phyloP scores from a whole-genome alignment of 2,329 filamentous ascomycete genomes.

The Penicillium aurantiogriseum region DNA sequence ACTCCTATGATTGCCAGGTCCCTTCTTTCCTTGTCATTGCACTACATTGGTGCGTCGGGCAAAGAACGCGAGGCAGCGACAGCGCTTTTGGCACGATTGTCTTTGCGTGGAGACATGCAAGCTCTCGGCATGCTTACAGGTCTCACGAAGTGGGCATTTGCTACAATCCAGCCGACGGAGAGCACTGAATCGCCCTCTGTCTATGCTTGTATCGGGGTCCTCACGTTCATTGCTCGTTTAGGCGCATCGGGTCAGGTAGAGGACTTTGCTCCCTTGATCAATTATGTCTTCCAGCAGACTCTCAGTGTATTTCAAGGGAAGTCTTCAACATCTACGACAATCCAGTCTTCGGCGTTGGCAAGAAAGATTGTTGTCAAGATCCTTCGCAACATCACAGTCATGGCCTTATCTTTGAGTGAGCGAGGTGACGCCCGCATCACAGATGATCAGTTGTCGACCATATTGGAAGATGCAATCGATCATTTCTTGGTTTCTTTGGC shows the following conservation, averaged over 20 bases:
- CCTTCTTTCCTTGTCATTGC: constrained; percentile 67
- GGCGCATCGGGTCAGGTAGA: constrained; percentile 69
- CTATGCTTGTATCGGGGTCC: constrained; percentile 73
- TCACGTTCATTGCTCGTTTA: constrained; percentile 77
- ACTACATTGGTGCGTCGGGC: constrained; percentile 70
- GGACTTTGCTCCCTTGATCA: constrained; percentile 68
- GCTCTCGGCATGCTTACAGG: constrained; percentile 65
- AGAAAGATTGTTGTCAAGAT: constrained; percentile 83
- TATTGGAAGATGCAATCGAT: constrained; percentile 78
- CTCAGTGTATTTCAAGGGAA: constrained; percentile 58
- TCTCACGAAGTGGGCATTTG: constrained; percentile 69
- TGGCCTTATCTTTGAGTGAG: constrained; percentile 58
- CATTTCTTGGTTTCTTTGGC: constrained; percentile 73
- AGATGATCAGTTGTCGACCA: constrained; percentile 44
- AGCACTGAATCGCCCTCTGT: constrained; percentile 50
- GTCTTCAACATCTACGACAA: constrained; percentile 50
- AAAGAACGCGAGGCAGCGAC: constrained; percentile 92
- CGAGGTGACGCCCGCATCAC: constrained; percentile 27
- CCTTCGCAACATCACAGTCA: constrained; percentile 69
- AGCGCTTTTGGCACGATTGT: constrained; percentile 73
- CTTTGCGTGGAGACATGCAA: constrained; percentile 87
- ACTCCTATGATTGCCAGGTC: constrained; percentile 70
- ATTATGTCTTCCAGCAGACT: constrained; percentile 64
- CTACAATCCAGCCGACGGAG: constrained; percentile 52
- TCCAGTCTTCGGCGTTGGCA: constrained; percentile 72